These are phyloP conservation scores for Neofusicoccum umdonicola DNA, from an alignment of 2,329 filamentous ascomycete genomes.

Conservation along the genomic window DNA sequence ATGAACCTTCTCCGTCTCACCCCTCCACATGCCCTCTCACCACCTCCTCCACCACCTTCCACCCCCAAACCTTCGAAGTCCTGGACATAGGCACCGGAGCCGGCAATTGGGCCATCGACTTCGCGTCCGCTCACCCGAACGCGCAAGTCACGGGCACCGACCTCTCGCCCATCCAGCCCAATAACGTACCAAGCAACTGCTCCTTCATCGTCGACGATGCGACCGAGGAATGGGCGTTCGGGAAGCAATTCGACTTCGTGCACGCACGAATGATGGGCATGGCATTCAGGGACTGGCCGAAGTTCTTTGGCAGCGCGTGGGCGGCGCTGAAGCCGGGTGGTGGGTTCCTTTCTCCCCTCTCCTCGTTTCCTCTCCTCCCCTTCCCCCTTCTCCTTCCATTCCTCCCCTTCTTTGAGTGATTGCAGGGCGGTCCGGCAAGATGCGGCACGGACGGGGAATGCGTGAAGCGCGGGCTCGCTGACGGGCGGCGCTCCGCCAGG, in stretches of 20 bases:
- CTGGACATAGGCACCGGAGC: neutral
- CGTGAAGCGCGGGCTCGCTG: no score
- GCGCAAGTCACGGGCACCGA: conserved; percentile 25
- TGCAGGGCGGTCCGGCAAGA: no score
- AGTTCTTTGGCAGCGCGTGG: conserved; percentile 42
- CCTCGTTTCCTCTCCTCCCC: no score
- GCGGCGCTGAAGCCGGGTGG: conserved; percentile 44
- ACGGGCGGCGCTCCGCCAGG: no score
- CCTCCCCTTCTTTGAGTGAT: no score
- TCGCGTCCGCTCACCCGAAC: conserved; percentile 22
- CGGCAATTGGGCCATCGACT: conserved; percentile 10
- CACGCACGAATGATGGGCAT: conserved; percentile 50
- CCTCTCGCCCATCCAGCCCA: conserved; percentile 31
- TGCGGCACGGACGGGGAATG: no score
- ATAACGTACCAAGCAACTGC: conserved; percentile 27
- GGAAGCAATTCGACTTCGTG: conserved; percentile 56
- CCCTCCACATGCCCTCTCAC: neutral
- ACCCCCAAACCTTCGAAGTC: neutral
- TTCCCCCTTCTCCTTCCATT: no score
- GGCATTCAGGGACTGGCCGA: conserved; percentile 51
- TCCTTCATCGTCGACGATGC: conserved; percentile 27
- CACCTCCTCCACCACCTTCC: no score
- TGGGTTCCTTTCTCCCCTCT: no score
- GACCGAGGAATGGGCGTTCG: conserved; percentile 52
- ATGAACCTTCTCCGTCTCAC: neutral